These are phyloP conservation scores for Coniferiporia weirii DNA, from an alignment of 1,284 basidiomycete genomes.

Conservation along the genomic window DNA sequence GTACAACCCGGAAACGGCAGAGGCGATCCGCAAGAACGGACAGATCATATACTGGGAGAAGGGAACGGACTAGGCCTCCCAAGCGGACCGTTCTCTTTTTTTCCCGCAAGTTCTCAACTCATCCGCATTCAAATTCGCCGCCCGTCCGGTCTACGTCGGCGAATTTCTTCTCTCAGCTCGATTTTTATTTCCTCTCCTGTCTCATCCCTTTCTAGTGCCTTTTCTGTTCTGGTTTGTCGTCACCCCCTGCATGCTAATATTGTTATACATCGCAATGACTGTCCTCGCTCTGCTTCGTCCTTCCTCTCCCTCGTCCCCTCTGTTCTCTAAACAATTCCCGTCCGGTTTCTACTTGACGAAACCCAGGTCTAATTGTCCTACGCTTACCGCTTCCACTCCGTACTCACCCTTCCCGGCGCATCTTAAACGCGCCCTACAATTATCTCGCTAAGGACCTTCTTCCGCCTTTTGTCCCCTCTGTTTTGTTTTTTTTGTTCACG, in stretches of 20 bases:
- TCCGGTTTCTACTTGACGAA: neutral
- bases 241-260: conserved; percentile 15
- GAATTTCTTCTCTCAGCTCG: neutral
- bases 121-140: neutral
- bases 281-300: conserved; percentile 1
- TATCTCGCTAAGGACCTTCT: neutral
- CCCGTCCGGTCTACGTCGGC: conserved; percentile 2
- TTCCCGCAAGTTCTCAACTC: neutral
- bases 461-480: neutral
- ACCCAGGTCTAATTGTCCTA: neutral
- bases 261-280: conserved; percentile 17
- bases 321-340: neutral
- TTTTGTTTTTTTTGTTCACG: neutral
- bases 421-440: neutral
- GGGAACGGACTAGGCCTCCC: conserved; percentile 5
- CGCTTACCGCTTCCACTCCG: too few species aligned
- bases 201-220: neutral
- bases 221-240: neutral
- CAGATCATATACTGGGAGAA: conserved; percentile 15
- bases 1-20: conserved; percentile 18
- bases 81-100: neutral
- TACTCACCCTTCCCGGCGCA: neutral
- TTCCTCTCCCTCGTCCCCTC: neutral
- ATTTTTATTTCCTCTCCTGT: conserved; percentile 1
- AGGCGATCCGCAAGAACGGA: conserved; percentile 15